phyloP scores from a whole-genome alignment of 2,329 filamentous ascomycete species.

The Pestalotiopsis fici region DNA sequence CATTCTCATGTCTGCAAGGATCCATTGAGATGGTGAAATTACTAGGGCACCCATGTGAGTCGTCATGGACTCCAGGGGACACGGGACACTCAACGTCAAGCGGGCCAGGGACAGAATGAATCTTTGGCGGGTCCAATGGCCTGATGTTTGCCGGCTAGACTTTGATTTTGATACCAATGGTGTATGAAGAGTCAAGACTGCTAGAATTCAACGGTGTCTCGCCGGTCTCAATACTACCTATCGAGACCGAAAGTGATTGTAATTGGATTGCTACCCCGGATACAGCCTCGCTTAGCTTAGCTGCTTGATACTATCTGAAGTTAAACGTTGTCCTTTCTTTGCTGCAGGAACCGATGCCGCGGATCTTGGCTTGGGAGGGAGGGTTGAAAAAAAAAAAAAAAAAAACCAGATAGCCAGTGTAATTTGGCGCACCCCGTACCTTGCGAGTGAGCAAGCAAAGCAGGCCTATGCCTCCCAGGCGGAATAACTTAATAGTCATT shows the following conservation, averaged over 20 bases:
- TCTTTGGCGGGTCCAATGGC: constrained; percentile 1
- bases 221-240: neutral
- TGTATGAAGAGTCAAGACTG: neutral
- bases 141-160: neutral
- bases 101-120: neutral
- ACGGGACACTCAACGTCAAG: neutral
- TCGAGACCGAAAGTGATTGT: neutral
- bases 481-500: neutral
- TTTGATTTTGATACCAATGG: neutral
- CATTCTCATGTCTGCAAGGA: neutral
- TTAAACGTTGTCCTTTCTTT: neutral
- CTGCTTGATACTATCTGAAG: neutral
- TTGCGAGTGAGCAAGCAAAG: neutral
- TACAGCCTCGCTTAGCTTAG: neutral
- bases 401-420: neutral
- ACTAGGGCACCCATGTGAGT: neutral
- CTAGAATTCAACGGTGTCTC: neutral
- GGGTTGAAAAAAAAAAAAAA: no score
- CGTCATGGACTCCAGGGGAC: neutral
- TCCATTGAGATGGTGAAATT: neutral
- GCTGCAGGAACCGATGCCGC: neutral
- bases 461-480: neutral
- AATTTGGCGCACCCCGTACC: neutral
- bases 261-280: neutral
- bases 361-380: neutral